These are phyloP conservation scores for Mortierella sp. DNA, from an alignment of 371 early-diverging fungal species.

Conservation along the genomic window DNA sequence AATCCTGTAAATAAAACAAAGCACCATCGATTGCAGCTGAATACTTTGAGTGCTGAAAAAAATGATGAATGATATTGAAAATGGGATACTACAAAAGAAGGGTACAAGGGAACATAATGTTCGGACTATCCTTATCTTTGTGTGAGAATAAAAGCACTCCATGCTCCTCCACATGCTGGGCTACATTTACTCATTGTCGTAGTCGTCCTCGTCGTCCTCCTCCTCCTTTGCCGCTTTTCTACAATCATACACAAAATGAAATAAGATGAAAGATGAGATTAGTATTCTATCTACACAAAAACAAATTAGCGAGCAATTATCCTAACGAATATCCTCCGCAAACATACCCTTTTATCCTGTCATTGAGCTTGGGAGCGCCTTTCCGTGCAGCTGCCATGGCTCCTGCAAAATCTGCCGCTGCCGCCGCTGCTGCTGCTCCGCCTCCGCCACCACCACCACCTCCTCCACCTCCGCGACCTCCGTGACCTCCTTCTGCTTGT, in stretches of 20 bases:
- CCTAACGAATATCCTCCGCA: neutral
- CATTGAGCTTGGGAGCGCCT: slow-evolving; percentile 16
- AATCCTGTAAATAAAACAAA: slow-evolving; percentile 5
- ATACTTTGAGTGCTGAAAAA: neutral
- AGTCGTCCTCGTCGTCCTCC: slow-evolving; percentile 47
- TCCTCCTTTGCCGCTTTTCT: slow-evolving; percentile 25
- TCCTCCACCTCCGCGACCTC: slow-evolving; percentile 10
- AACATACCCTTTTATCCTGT: slow-evolving; percentile 27
- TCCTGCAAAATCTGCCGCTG: slow-evolving; percentile 37
- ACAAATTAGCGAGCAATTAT: neutral
- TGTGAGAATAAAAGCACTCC: neutral
- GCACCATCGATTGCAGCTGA: neutral
- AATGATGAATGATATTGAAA: neutral
- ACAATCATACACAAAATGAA: neutral
- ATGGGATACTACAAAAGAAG: neutral
- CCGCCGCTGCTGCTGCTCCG: slow-evolving; percentile 10
- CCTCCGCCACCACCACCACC: slow-evolving; percentile 20
- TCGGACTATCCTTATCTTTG: neutral
- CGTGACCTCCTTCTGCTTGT: slow-evolving; percentile 12
- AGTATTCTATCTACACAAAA: neutral
- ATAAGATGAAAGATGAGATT: neutral
- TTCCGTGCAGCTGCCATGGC: slow-evolving; percentile 44
- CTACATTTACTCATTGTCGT: slow-evolving; percentile 26
- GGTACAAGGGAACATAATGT: neutral
- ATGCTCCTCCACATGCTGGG: neutral